phyloP scores from a whole-genome alignment of 2,329 filamentous ascomycete species.

The Talaromyces funiculosus region DNA sequence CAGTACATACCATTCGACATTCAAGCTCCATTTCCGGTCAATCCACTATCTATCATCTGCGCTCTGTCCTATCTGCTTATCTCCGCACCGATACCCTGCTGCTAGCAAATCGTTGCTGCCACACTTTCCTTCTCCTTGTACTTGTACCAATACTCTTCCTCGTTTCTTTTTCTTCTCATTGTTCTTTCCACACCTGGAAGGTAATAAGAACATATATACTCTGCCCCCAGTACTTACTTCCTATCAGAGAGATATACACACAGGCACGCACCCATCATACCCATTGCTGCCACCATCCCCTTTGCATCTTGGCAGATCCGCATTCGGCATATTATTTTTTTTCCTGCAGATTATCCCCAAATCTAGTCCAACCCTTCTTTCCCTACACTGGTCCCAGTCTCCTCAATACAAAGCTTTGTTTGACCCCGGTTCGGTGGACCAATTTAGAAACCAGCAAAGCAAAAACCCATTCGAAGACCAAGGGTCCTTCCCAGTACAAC shows the following conservation, averaged over 20 bases:
- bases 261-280: background rate
- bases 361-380: conserved; percentile 17
- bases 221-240: background rate
- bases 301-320: conserved; percentile 8
- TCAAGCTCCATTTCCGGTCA: background rate
- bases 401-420: background rate
- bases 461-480: conserved; percentile 1
- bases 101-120: background rate
- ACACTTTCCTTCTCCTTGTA: background rate
- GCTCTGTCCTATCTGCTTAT: background rate
- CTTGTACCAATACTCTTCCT: background rate
- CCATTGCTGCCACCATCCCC: background rate
- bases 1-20: background rate
- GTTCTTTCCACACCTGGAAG: background rate
- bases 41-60: background rate
- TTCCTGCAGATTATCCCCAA: conserved; percentile 15
- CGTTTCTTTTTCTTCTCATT: background rate
- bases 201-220: background rate
- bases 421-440: background rate
- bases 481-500: background rate
- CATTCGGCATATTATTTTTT: conserved; percentile 1
- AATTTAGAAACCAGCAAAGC: conserved; percentile 8
- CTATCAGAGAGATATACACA: background rate
- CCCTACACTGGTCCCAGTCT: background rate
- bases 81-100: background rate